These are phyloP conservation scores for Aspergillus clavatus DNA, from an alignment of 2,329 filamentous ascomycete species.

Conservation along the genomic window DNA sequence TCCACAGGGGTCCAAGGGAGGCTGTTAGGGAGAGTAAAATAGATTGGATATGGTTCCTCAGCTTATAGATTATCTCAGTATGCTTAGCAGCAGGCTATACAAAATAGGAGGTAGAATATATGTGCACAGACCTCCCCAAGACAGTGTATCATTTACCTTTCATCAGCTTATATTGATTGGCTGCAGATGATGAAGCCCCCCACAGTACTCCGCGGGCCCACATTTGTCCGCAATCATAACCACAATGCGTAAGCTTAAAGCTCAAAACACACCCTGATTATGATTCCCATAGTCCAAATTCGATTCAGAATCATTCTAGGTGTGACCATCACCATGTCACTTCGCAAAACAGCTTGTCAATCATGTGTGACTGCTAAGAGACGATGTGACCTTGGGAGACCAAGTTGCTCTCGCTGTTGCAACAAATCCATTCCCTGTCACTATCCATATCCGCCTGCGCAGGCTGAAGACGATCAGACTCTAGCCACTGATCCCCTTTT, in stretches of 20 bases:
- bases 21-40: no score
- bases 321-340: slow-evolving; percentile 1
- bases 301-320: background rate
- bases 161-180: background rate
- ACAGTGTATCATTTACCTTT: no score
- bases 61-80: no score
- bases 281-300: background rate
- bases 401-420: slow-evolving; percentile 3
- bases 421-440: background rate
- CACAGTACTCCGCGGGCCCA: background rate
- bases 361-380: slow-evolving; percentile 6
- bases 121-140: no score
- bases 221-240: background rate
- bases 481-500: background rate
- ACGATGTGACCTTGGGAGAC: background rate
- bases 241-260: background rate
- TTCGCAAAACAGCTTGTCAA: slow-evolving; percentile 3
- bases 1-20: no score
- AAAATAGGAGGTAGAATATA: no score
- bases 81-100: no score
- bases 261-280: background rate
- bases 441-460: slow-evolving; percentile 6
- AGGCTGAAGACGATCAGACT: background rate
- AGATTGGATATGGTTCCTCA: no score
- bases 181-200: background rate